Conservation (phyloP, 106 monocot species). For the Agapanthus africanus region DNA sequence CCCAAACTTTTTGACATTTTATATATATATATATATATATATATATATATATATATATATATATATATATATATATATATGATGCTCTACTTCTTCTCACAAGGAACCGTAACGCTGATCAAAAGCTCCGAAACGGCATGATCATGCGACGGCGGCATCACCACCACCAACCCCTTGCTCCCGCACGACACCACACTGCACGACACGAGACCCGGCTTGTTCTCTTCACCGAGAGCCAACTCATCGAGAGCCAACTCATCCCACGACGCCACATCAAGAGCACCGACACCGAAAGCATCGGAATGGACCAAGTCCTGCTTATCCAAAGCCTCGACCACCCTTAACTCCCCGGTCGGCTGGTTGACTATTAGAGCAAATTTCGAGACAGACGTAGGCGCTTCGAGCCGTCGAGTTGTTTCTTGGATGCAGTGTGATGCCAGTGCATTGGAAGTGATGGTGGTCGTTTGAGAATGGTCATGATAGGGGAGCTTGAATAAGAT, state of each 20-base stretch:
- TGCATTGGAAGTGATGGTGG: not conserved
- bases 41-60: no score
- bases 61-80: no score
- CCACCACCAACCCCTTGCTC: conserved; percentile 22
- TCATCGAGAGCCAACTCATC: conserved; percentile 25
- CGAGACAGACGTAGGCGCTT: not conserved
- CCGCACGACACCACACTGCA: conserved; percentile 15
- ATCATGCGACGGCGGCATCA: conserved; percentile 14
- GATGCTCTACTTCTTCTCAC: no score
- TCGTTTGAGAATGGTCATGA: no score
- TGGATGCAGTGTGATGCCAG: conserved; percentile 18
- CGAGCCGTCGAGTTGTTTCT: conserved; percentile 7
- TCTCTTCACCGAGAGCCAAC: conserved; percentile 19
- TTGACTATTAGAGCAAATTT: conserved; percentile 21
- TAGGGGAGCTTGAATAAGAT: conserved; percentile 27
- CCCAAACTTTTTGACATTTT: no score
- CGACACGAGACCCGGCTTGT: conserved; percentile 34
- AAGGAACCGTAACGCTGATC: conserved; percentile 27
- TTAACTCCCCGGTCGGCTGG: conserved; percentile 5
- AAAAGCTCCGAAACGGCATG: conserved; percentile 10
- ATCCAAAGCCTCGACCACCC: not conserved
- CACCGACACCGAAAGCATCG: not conserved
- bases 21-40: no score
- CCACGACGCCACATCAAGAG: not conserved
- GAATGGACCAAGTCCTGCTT: not conserved